A percentile compares a stretch with the other conserved stretches of the same genome.
Conservation (phyloP, 108 stramenopile species). For the Bacterosira constricta region DNA sequence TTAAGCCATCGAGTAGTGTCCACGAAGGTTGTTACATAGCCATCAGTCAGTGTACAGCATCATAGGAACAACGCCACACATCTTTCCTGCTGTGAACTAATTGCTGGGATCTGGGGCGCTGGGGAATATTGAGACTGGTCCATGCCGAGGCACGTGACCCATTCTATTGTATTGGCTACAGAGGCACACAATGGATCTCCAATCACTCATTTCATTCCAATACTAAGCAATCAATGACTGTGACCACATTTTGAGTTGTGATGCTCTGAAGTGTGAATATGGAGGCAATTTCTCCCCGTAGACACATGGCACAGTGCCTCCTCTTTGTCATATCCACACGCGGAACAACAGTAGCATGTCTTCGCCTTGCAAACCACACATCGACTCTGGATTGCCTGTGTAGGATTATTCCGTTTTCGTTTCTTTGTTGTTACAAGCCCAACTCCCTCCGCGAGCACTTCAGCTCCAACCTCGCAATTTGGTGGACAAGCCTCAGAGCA, state of each 20-base stretch:
- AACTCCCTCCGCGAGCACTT: slow-evolving; percentile 20
- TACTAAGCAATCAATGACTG: no score
- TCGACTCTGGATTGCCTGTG: slow-evolving; percentile 27
- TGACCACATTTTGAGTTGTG: slow-evolving; percentile 8
- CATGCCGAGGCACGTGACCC: no score
- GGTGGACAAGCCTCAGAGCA: background rate
- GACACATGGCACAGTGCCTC: slow-evolving; percentile 28
- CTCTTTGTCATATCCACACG: slow-evolving; percentile 26
- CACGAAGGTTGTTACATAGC: no score
- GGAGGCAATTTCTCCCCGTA: slow-evolving; percentile 24
- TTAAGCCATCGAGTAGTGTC: no score
- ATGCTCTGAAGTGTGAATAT: slow-evolving; percentile 18
- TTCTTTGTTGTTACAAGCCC: slow-evolving; percentile 26
- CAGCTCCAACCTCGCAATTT: slow-evolving; percentile 12
- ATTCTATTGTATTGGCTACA: no score
- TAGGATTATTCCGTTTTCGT: slow-evolving; percentile 23
- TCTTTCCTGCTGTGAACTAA: no score
- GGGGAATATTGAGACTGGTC: no score
- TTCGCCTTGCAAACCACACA: slow-evolving; percentile 26
- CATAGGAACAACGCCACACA: no score
- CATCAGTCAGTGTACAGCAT: no score
- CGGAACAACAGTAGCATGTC: slow-evolving; percentile 34
- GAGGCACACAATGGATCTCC: no score
- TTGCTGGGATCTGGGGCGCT: no score
- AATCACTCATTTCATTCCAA: no score